Base-by-base conservation (phyloP, 441 rosid species). In the Erodium moschatum region DNA sequence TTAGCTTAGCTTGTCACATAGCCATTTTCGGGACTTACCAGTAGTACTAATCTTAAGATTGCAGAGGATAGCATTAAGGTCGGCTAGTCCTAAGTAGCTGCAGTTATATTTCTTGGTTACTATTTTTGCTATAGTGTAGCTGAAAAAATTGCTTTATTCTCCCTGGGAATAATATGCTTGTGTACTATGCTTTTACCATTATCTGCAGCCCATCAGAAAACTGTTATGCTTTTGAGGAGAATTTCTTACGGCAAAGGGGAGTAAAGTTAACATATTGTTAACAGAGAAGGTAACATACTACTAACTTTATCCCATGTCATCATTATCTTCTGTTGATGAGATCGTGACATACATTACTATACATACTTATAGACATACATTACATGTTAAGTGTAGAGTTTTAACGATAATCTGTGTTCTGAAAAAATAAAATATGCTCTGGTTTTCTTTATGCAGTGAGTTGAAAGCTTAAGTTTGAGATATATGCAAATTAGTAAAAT, bases 401-500 rank as follows among this genome's bases (percentile, higher is more conserved):
- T 15, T n/a, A 13, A 50, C 6, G 58, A n/a, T 15, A 50, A 50
- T 15, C 58, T 50, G n/a, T 1, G 6, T n/a, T 50, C 19, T n/a
- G 58, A 50, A 50, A 50, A 50, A 50, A 12, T 0, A 24, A 24
- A 50, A 48, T 11, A 6, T 50, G 58, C 58, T 50, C 61, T 6
- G 20, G 15, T 6, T 16, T 54, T 54, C 21, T 16, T 54, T 54
- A 18, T 54, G 61, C 21, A 54, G 21, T 54, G 61, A 65, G 42
- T 13, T 66, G 7, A 73, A 69, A 46, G 38, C 42, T 54, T 33
- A 33, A 21, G 58, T 18, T 65, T 18, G 29, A 64, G 65, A 15
- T 46, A 21, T 29, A 65, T 62, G n/a, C 8, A 27, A 70, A 67
- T 64, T 72, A 68, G 58, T 70, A 71, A 65, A 68, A 70, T 74